These are phyloP conservation scores for Diplodia seriata DNA, from an alignment of 2,329 filamentous ascomycete species.

Conservation along the genomic window DNA sequence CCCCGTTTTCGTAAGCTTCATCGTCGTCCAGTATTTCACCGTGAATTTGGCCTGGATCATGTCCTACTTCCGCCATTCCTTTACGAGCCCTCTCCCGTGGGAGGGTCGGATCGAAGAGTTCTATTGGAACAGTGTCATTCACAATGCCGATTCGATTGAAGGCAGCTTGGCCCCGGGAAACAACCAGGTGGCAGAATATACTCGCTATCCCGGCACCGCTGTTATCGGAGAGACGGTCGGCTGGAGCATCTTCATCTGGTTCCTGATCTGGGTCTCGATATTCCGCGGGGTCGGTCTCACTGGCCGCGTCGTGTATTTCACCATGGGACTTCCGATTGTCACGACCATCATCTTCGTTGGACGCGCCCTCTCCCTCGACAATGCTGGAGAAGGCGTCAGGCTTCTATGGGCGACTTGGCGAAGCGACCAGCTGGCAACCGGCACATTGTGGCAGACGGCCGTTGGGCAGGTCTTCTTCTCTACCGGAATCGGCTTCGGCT, in stretches of 20 bases:
- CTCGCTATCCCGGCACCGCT: conserved; percentile 55
- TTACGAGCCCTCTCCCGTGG: conserved; percentile 64
- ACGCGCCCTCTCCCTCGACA: conserved; percentile 60
- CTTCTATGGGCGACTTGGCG: conserved; percentile 59
- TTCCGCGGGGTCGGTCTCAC: conserved; percentile 65
- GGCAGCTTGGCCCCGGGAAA: conserved; percentile 49
- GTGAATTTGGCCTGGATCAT: conserved; percentile 66
- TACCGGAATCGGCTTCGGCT: conserved; percentile 65
- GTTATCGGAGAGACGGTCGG: conserved; percentile 64
- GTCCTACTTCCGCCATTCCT: conserved; percentile 64
- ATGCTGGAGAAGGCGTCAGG: conserved; percentile 60
- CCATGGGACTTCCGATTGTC: conserved; percentile 66
- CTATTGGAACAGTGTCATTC: conserved; percentile 57
- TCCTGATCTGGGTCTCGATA: conserved; percentile 66
- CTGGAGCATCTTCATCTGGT: conserved; percentile 66
- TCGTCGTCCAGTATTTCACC: conserved; percentile 65
- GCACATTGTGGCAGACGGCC: conserved; percentile 65
- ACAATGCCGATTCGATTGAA: conserved; percentile 50
- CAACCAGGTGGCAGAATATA: conserved; percentile 52
- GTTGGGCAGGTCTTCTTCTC: conserved; percentile 67
- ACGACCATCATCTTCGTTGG: conserved; percentile 64
- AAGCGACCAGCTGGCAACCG: conserved; percentile 57
- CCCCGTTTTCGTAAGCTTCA: conserved; percentile 60
- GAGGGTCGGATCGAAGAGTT: conserved; percentile 59
- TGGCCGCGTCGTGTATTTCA: conserved; percentile 66